Conservation (phyloP, 2,329 filamentous ascomycete genomes). For the Hymenotorrendiella dingleyae region DNA sequence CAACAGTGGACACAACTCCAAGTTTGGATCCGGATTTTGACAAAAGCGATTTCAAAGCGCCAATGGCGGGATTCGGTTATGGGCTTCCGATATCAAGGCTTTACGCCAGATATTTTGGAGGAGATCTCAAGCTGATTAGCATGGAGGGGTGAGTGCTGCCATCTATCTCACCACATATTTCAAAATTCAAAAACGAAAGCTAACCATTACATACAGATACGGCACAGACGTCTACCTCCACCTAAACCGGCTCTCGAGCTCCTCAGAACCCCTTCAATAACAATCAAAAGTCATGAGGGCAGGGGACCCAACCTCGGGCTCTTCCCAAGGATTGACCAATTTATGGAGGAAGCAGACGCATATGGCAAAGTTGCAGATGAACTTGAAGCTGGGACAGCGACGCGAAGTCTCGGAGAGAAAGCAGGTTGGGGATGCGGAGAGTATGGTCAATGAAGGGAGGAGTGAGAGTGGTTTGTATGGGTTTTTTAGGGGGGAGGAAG, state of each 20-base stretch:
- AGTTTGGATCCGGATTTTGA: conserved; percentile 96
- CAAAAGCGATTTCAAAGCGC: conserved; percentile 98
- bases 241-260: conserved; percentile 90
- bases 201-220: conserved; percentile 55
- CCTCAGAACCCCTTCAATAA: conserved; percentile 95
- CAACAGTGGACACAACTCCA: conserved; percentile 92
- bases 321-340: conserved; percentile 59
- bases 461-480: conserved; percentile 26
- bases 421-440: conserved; percentile 85
- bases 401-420: conserved; percentile 75
- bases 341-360: conserved; percentile 42
- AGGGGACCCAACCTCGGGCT: conserved; percentile 36
- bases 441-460: conserved; percentile 54
- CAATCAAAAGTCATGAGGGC: conserved; percentile 76
- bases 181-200: too few relatives aligned
- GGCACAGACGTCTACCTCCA: conserved; percentile 98
- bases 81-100: conserved; percentile 88
- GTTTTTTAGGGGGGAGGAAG: conserved; percentile 29
- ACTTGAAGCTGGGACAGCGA: conserved; percentile 62
- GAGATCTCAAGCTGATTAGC: conserved; percentile 93
- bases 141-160: conserved; percentile 85
- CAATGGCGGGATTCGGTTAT: conserved; percentile 99
- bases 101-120: conserved; percentile 95
- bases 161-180: not conserved
- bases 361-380: conserved; percentile 27